Evolutionary conservation across 73 alveolate genomes (phyloP).

Genomic region (Loxodes magnus): DNA sequence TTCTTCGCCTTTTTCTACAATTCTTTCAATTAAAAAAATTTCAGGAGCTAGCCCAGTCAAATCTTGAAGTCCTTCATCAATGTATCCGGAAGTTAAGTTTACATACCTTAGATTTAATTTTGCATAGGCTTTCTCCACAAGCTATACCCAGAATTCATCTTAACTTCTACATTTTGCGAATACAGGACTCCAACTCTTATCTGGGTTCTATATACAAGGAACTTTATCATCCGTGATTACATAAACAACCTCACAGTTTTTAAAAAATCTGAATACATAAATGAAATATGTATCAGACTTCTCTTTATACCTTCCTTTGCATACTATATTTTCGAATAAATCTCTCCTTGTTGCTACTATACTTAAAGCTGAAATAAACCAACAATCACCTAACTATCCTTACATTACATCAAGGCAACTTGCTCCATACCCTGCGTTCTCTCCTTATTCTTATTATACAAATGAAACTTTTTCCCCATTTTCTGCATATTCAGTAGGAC

Average conservation of each 20-base stretch:
- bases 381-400: slow-evolving; percentile 40
- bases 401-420: slow-evolving; percentile 14
- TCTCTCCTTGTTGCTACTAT: slow-evolving; percentile 23
- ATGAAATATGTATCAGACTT: slow-evolving; percentile 14
- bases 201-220: slow-evolving; percentile 31
- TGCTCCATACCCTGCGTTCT: slow-evolving; percentile 9
- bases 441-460: background rate
- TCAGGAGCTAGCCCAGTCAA: slow-evolving; percentile 31
- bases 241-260: slow-evolving; percentile 36
- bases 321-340: slow-evolving; percentile 11
- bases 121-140: slow-evolving; percentile 78
- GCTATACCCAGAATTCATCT: slow-evolving; percentile 69
- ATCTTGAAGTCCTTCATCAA: slow-evolving; percentile 65
- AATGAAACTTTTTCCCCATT: background rate
- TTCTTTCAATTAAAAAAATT: background rate
- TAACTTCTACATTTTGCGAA: slow-evolving; percentile 53
- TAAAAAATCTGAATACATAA: slow-evolving; percentile 53
- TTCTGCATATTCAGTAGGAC: slow-evolving; percentile 6
- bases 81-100: slow-evolving; percentile 48
- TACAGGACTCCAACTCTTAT: slow-evolving; percentile 25
- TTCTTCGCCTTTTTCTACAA: background rate
- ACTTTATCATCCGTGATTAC: slow-evolving; percentile 64
- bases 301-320: no score
- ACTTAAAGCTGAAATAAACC: slow-evolving; percentile 36
- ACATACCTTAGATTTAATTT: slow-evolving; percentile 55